phyloP scores from a whole-genome alignment of 306 rosid species.

The Rosa chinensis region DNA sequence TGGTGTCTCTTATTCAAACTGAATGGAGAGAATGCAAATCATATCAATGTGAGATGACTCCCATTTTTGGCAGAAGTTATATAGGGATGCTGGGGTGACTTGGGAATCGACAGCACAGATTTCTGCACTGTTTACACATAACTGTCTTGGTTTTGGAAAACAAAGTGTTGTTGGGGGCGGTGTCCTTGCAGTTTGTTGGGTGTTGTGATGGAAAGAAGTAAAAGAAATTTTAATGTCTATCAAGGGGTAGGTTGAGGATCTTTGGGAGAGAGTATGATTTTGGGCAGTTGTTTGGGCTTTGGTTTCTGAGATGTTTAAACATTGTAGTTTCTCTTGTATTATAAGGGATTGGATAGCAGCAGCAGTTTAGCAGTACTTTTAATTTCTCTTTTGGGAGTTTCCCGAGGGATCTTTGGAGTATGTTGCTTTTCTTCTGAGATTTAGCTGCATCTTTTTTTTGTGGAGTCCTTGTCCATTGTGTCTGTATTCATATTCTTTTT shows the following conservation, averaged over 20 bases:
- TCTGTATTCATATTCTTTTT: neutral
- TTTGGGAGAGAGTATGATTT: neutral
- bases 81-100: neutral
- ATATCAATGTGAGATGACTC: neutral
- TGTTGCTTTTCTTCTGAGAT: neutral
- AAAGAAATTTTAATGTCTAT: neutral
- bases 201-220: neutral
- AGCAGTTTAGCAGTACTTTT: neutral
- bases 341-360: neutral
- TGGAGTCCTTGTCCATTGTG: neutral
- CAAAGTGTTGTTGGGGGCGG: neutral
- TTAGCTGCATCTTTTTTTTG: neutral
- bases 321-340: neutral
- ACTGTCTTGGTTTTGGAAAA: neutral
- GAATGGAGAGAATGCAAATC: neutral
- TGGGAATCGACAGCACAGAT: neutral
- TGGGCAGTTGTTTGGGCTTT: neutral
- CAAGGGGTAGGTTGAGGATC: neutral
- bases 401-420: neutral
- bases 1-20: neutral
- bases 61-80: neutral
- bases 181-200: neutral
- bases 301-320: neutral
- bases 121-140: neutral
- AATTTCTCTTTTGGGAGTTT: neutral